phyloP scores from a whole-genome alignment of 106 monocot genomes.

The Platanthera zijinensis region DNA sequence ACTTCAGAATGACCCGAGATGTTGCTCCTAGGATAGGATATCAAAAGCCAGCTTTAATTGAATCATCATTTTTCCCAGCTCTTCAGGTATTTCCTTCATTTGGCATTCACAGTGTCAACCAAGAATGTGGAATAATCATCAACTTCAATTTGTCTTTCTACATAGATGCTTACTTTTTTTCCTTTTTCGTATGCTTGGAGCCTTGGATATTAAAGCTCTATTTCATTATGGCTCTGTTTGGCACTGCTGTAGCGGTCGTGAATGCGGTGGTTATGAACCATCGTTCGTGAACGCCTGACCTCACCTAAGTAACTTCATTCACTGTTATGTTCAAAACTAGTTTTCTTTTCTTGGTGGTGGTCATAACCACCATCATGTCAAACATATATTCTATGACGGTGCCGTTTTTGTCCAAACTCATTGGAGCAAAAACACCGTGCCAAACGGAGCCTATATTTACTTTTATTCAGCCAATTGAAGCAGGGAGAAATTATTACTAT shows the following conservation, averaged over 20 bases:
- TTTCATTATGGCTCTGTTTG: not conserved
- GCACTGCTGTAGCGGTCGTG: too few species aligned
- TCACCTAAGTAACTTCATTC: too few species aligned
- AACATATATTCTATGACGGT: too few species aligned
- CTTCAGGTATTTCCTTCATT: slow-evolving; percentile 59
- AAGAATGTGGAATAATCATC: not conserved
- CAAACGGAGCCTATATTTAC: too few species aligned
- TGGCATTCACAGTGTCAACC: not conserved
- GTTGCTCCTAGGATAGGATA: slow-evolving; percentile 99
- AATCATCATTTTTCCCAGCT: slow-evolving; percentile 95
- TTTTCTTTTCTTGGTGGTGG: too few species aligned
- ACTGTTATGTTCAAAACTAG: too few species aligned
- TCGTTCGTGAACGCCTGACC: too few species aligned
- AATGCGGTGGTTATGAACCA: too few species aligned
- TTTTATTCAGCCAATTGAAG: too few species aligned
- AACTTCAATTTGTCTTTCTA: not conserved
- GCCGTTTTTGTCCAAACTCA: too few species aligned
- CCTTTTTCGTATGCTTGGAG: not conserved
- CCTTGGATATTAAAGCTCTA: not conserved
- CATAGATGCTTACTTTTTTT: not conserved
- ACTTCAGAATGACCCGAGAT: slow-evolving; percentile 98
- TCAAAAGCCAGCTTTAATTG: slow-evolving; percentile 91
- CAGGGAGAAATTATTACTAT: not conserved
- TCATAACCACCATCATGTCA: too few species aligned
- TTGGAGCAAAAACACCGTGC: too few species aligned